A percentile compares a stretch with the other conserved stretches of the same genome.
These are phyloP conservation scores for Fragaria ananassa DNA, from an alignment of 306 rosid genomes.

Conservation along the genomic window DNA sequence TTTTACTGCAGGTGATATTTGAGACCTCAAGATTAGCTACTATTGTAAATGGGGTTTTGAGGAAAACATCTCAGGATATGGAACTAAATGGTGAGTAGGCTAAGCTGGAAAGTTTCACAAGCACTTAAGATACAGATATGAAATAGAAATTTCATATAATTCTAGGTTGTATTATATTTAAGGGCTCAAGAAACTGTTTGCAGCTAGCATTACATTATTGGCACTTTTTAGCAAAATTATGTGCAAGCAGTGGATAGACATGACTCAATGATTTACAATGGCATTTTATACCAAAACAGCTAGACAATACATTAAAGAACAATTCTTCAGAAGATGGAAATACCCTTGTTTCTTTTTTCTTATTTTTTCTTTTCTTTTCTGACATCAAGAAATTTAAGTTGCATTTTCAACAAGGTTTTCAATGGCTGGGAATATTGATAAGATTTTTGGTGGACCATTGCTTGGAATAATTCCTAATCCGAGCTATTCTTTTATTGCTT, in stretches of 20 bases:
- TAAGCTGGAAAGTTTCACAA: slow-evolving; percentile 2
- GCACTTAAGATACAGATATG: not conserved
- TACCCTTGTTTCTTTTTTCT: not conserved
- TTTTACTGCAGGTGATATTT: slow-evolving; percentile 67
- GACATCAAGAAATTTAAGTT: slow-evolving; percentile 29
- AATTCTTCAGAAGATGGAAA: slow-evolving; percentile 30
- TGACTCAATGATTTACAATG: slow-evolving; percentile 24
- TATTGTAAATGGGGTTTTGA: slow-evolving; percentile 86
- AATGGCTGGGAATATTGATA: slow-evolving; percentile 17
- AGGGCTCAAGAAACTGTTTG: slow-evolving; percentile 53
- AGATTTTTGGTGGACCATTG: slow-evolving; percentile 29
- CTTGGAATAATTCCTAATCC: slow-evolving; percentile 6
- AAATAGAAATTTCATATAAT: not conserved
- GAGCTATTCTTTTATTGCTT: slow-evolving; percentile 14
- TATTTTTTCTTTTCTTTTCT: slow-evolving; percentile 9
- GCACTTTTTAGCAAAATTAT: slow-evolving; percentile 20
- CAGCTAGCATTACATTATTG: slow-evolving; percentile 27
- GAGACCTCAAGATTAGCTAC: slow-evolving; percentile 99
- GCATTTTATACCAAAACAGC: slow-evolving; percentile 33
- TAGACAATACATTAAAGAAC: slow-evolving; percentile 37
- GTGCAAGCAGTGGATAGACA: slow-evolving; percentile 17
- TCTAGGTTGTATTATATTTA: slow-evolving; percentile 7
- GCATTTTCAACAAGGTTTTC: not conserved
- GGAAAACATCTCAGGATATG: slow-evolving; percentile 92
- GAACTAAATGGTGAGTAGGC: slow-evolving; percentile 72